Percentiles rank a stretch among this genome's conserved stretches.
phyloP scores from a whole-genome alignment of 352 stramenopile genomes.

The Phytophthora pinifolia region DNA sequence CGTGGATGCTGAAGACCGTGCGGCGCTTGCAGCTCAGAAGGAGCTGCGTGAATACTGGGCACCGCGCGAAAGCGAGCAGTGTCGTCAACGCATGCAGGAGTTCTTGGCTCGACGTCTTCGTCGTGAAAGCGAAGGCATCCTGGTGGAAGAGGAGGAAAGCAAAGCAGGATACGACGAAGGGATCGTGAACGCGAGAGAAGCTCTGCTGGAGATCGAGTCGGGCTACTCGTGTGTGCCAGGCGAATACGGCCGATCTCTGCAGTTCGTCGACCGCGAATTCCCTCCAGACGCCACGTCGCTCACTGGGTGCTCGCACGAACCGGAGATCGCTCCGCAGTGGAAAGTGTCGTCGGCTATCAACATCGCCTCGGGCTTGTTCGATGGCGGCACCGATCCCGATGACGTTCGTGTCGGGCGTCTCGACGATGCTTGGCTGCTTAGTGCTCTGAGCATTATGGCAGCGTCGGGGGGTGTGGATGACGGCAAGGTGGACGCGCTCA shows the following conservation, averaged over 20 bases:
- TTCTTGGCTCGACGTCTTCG: slow-evolving; percentile 72
- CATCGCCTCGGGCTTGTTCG: slow-evolving; percentile 86
- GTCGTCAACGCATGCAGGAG: slow-evolving; percentile 70
- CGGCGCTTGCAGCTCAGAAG: slow-evolving; percentile 45
- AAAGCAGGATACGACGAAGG: slow-evolving; percentile 61
- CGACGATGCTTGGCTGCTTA: slow-evolving; percentile 90
- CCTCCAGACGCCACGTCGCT: slow-evolving; percentile 76
- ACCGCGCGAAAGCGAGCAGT: slow-evolving; percentile 66
- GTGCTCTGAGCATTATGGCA: slow-evolving; percentile 89
- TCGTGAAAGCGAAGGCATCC: slow-evolving; percentile 64
- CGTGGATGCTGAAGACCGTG: slow-evolving; percentile 70
- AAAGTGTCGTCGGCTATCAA: slow-evolving; percentile 89
- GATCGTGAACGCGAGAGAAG: slow-evolving; percentile 80
- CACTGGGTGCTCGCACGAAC: slow-evolving; percentile 54
- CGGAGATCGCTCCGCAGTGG: slow-evolving; percentile 64
- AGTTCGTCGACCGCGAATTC: slow-evolving; percentile 92
- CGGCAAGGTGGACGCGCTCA: slow-evolving; percentile 86
- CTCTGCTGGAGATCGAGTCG: slow-evolving; percentile 84
- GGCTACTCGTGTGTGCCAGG: slow-evolving; percentile 78
- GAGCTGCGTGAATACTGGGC: slow-evolving; percentile 59
- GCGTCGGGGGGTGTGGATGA: slow-evolving; percentile 88
- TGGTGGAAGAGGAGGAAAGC: slow-evolving; percentile 37
- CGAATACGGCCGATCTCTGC: slow-evolving; percentile 72
- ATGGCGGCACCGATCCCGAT: slow-evolving; percentile 91
- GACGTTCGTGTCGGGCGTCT: slow-evolving; percentile 85